These are phyloP conservation scores for Lachnellula willkommii DNA, from an alignment of 2,329 filamentous ascomycete genomes.

Conservation along the genomic window DNA sequence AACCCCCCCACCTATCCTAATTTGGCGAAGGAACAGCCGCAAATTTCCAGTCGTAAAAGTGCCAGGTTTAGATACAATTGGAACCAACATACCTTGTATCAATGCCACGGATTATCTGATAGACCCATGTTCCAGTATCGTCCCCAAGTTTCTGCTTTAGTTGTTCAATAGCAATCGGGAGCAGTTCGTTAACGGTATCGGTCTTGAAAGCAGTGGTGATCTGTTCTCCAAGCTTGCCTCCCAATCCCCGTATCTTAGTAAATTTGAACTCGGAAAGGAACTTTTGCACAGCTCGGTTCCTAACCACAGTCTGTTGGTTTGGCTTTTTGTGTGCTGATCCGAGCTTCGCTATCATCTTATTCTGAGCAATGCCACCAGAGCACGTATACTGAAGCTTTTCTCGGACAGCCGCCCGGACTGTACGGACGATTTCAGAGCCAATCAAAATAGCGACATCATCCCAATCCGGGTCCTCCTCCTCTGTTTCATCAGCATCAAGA, in stretches of 20 bases:
- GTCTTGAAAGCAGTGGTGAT: slow-evolving; percentile 76
- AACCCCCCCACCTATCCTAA: not conserved
- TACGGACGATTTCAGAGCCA: slow-evolving; percentile 81
- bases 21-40: not conserved
- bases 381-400: slow-evolving; percentile 79
- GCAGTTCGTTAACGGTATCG: slow-evolving; percentile 70
- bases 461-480: slow-evolving; percentile 86
- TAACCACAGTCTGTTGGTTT: slow-evolving; percentile 88
- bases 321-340: slow-evolving; percentile 91
- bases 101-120: slow-evolving; percentile 77
- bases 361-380: slow-evolving; percentile 80
- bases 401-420: slow-evolving; percentile 64
- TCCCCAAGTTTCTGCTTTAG: slow-evolving; percentile 74
- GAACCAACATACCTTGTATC: slow-evolving; percentile 46
- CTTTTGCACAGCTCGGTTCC: slow-evolving; percentile 71
- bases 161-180: slow-evolving; percentile 67
- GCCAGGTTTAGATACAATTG: too few relatives aligned
- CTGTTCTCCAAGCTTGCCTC: slow-evolving; percentile 88
- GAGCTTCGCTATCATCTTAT: slow-evolving; percentile 94
- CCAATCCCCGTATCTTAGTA: slow-evolving; percentile 91
- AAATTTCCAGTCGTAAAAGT: not conserved
- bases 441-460: slow-evolving; percentile 85
- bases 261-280: slow-evolving; percentile 87
- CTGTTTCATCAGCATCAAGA: slow-evolving; percentile 64
- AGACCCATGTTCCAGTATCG: slow-evolving; percentile 80